These are phyloP conservation scores for Cladosporium oxysporum DNA, from an alignment of 2,329 filamentous ascomycete species.

Conservation along the genomic window DNA sequence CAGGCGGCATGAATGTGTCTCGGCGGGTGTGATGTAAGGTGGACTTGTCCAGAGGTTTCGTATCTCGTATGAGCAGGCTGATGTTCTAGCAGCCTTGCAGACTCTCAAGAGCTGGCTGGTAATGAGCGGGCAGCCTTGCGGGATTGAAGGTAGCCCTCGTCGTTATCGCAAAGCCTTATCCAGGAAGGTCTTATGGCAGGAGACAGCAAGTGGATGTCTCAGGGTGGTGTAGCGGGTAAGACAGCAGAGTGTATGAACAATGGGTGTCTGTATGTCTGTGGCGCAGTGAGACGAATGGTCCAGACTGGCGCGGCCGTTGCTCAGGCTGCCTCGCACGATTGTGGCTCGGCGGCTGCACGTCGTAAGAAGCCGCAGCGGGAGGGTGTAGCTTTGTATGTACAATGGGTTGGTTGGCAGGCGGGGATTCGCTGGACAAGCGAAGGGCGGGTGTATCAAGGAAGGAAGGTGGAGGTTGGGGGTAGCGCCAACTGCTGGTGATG, in stretches of 20 bases:
- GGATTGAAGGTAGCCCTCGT: neutral
- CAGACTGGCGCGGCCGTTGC: conserved; percentile 4
- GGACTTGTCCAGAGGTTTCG: neutral
- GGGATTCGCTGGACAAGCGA: neutral
- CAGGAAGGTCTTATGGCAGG: conserved; percentile 2
- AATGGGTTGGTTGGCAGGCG: neutral
- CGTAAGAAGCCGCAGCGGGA: conserved; percentile 1
- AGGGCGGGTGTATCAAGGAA: neutral
- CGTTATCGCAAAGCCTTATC: conserved; percentile 7
- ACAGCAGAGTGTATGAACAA: neutral
- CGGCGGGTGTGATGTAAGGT: neutral
- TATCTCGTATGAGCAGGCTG: neutral
- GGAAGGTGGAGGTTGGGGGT: neutral
- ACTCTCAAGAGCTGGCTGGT: neutral
- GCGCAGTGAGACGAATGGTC: conserved; percentile 3
- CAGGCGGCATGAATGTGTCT: conserved; percentile 18
- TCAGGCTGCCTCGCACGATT: conserved; percentile 12
- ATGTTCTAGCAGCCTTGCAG: neutral
- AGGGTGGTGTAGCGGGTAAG: neutral
- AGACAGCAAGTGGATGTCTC: conserved; percentile 2
- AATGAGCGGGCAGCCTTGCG: neutral
- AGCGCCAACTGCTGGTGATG: conserved; percentile 1
- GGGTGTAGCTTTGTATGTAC: conserved; percentile 1
- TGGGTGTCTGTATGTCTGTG: conserved; percentile 9
- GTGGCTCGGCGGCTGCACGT: conserved; percentile 15